Base-by-base conservation (phyloP, 441 rosid species). In the Gossypium aridum region DNA sequence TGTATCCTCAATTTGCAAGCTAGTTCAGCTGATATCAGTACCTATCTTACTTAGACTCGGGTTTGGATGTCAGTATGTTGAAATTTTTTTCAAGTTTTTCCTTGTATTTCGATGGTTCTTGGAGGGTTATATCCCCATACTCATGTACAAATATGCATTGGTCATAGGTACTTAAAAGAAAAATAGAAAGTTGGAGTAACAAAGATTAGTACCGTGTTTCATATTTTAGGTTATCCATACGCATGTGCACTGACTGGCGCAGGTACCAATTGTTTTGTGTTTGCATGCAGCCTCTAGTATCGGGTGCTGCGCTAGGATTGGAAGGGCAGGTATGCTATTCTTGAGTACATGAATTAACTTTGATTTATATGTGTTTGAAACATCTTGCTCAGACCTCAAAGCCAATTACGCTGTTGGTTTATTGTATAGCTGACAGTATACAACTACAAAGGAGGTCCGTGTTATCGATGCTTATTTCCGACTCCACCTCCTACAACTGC, bases 261-360 rank as follows among this genome's bases (percentile, higher is more conserved):
- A 28, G 63, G 23, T 16, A 26, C 54, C 78, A 76, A 77, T 74
- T 61, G 25, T 19, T 72, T 13, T 28, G 6, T 73, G 65, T 71
- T 65, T 60, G 37, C 55, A 34, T 82, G 83, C 87, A 96, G 98
- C 98, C 99, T 83, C 88, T 96, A 76, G 99, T 93, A 47, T 96
- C 99, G 0, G 99, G 98, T 39, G 99, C 99, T 84, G 99, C 98
- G 3, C 76, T 96, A 70, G 99, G 99, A 76, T 79, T 92, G 81
- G 98, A 96, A 72, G 99, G 99, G 67, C 99, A 94, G 97, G 99
- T 92, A 87, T 70, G 59, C 34, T 25, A 4, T 28, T 31, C 65
- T 60, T 4, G 22, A 14, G 12, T 25, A 4, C 28, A 69, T 31
- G 70, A 53, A 23, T 39, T 72, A 7, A 7, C 56, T 25, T 25